Evolutionary conservation across 768 basidiomycete genomes (phyloP), one percentile per base, ranked within the genome.

Genomic region (Phylloporus sp.): DNA sequence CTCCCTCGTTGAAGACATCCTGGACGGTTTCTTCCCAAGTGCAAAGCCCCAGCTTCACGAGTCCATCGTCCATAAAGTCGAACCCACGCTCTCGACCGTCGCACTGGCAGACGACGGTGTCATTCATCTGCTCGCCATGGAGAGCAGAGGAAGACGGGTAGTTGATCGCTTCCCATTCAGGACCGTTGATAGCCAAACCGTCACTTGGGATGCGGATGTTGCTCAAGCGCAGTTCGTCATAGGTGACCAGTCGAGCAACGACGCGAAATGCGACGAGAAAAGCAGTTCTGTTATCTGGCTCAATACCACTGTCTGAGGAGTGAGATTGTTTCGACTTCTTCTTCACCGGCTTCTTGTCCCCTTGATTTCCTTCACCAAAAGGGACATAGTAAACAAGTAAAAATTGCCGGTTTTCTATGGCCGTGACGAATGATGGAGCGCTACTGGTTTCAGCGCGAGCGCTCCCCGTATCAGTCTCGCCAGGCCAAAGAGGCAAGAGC

Each of bases 401-500:
- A 60, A 86, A 92, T 50, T 80, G 79, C 1, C 86, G 78, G 27
- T 81, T 73, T 47, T 80, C 75, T 34, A 79, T 57, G 18, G 46
- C 63, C 2, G 79, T 75, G 32, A 80, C 69, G 24, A 64, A 40
- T 12, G 78, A 73, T 28, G 69, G 59, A 5, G 65, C 40, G 61
- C 58, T 58, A 45, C 57, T 62, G 10, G 53, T 52, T 13, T 64
- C 61, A 13, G 50, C 12, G 8, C 42, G 63, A 62, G 51, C 53
- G 52, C 42, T 63, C 55, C 40, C 73, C 70, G 78, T 62, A 64
- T 88, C 87, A 1, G 81, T 87, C 57, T 87, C 85, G 16, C 84
- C 79, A 9, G 85, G 82, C 88, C 89, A 92, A n/a, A 92, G 74
- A 15, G 90, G 90, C 16, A 92, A 73, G 23, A 91, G 76, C 90